Conservation (phyloP, 225 moss, liverwort and hornwort genomes). For the Marchantia paleacea region DNA sequence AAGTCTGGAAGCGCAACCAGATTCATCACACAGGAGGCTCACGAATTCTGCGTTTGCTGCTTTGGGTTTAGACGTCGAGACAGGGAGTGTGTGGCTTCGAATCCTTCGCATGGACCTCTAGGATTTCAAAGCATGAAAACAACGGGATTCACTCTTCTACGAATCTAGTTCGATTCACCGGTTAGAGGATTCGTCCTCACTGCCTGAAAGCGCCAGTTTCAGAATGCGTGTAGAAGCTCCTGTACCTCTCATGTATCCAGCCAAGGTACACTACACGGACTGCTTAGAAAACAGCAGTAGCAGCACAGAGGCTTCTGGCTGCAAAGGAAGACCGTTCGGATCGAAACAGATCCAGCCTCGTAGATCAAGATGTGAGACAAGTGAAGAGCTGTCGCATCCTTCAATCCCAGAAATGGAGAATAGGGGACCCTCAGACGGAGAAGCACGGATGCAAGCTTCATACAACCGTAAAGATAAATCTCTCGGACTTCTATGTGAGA, state of each 20-base stretch:
- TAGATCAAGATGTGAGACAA: neutral
- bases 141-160: neutral
- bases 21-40: neutral
- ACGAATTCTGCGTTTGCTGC: neutral
- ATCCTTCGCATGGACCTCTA: neutral
- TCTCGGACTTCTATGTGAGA: conserved; percentile 92
- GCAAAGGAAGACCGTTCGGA: conserved; percentile 8
- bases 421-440: conserved; percentile 55
- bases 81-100: neutral
- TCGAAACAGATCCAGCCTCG: neutral
- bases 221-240: conserved; percentile 31
- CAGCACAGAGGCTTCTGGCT: conserved; percentile 26
- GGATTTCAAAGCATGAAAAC: neutral
- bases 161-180: neutral
- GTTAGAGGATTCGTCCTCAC: neutral
- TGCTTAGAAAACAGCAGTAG: conserved; percentile 26
- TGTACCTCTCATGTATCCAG: conserved; percentile 3
- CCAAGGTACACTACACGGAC: conserved; percentile 22
- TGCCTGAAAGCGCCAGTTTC: neutral
- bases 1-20: neutral
- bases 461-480: conserved; percentile 99
- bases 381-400: conserved; percentile 13
- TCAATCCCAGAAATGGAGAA: conserved; percentile 36
- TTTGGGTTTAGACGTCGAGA: too few relatives aligned
- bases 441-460: conserved; percentile 62